Base-by-base conservation (phyloP, 108 stramenopile genomes). In the Nannochloropsis gaditana region DNA sequence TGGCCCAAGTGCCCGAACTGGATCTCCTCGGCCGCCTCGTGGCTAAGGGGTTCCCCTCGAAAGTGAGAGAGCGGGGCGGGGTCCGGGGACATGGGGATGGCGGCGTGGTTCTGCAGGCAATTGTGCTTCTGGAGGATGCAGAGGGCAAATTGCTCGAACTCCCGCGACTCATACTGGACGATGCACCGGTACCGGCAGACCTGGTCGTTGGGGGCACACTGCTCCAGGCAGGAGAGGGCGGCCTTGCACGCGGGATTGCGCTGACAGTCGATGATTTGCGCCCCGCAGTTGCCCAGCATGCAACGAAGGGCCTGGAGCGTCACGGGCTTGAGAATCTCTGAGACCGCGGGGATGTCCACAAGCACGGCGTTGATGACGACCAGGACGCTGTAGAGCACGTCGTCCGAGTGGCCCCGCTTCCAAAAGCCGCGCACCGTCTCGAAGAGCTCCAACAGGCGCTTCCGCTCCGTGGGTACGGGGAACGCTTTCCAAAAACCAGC, bases 61-160 rank as follows among this genome's bases (percentile, higher is more conserved):
- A n/a, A n/a, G n/a, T 81, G 43, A 10, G 83, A 45, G 45, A 84
- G 42, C 17, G 85, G 45, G 21, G 80, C 42, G 6, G 89, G 89
- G 85, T 86, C 80, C 50, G 89, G 89, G 59, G 59, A 73, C 59
- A 73, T 73, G 59, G 59, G 59, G 59, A 73, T n/a, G 6, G 59
- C 59, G 59, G 59, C 89, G 19, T 50, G 59, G 21, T 86, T 89
- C 42, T 79, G 86, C 90, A 98, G 96, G 79, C 94, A 92, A 86
- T 97, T 95, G 89, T 97, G 93, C 90, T 95, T 94, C 88, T 95
- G 94, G 47, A 97, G 87, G 59, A 97, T 95, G 86, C 97, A 97
- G 44, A 95, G 90, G 43, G 92, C 91, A 84, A 97, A 97, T 79
- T 94, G 93, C 85, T 93, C 90, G 43, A 98, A 86, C 85, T 93